phyloP scores from a whole-genome alignment of 179 eudicot genomes.

The Silene noctiflora region DNA sequence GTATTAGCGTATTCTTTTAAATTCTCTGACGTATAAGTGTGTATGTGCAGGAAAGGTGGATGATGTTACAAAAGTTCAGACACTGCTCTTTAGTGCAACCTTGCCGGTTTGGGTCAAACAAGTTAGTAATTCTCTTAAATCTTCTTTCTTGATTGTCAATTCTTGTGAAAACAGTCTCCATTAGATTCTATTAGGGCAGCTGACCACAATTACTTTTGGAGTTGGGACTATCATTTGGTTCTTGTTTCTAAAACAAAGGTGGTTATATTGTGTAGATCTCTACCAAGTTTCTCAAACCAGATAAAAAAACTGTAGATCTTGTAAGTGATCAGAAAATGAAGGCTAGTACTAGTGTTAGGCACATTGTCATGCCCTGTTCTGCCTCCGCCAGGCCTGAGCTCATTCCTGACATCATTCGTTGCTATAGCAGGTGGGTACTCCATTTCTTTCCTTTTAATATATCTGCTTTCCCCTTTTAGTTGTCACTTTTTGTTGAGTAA shows the following conservation, averaged over 20 bases:
- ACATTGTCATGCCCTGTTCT: constrained; percentile 86
- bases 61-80: constrained; percentile 83
- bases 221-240: background rate
- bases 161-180: background rate
- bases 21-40: background rate
- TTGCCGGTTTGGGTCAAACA: constrained; percentile 84
- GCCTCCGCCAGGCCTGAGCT: constrained; percentile 67
- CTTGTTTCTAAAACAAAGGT: background rate
- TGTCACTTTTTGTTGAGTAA: background rate
- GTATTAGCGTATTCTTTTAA: background rate
- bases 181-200: background rate
- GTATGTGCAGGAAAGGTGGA: constrained; percentile 67
- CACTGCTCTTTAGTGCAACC: constrained; percentile 95
- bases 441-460: background rate
- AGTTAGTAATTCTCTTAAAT: constrained; percentile 30
- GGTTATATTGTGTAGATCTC: constrained; percentile 45
- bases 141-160: background rate
- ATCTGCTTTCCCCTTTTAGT: background rate
- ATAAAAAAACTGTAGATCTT: constrained; percentile 83
- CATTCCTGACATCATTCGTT: constrained; percentile 87
- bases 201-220: background rate
- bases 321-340: constrained; percentile 96
- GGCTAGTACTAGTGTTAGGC: constrained; percentile 86
- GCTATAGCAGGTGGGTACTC: constrained; percentile 66
- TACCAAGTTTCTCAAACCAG: constrained; percentile 63